Evolutionary conservation across 176 grass and related monocot genomes (phyloP).

Genomic region (Ensete ventricosum): DNA sequence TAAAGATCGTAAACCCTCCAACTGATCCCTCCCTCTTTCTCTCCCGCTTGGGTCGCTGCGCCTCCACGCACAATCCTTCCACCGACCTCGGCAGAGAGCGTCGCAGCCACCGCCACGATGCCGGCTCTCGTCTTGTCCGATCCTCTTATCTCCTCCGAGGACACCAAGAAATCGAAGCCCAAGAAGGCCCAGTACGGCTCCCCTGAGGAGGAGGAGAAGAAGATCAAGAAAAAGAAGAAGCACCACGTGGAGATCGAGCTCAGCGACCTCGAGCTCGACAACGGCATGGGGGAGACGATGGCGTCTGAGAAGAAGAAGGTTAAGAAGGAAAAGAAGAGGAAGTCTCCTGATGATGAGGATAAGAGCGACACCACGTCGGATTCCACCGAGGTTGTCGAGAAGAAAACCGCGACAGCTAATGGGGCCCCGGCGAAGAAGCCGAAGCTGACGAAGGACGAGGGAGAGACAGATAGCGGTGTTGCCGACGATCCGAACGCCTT

Average conservation of each 20-base stretch:
- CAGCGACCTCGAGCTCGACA: slow-evolving; percentile 12
- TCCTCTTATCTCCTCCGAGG: slow-evolving; percentile 29
- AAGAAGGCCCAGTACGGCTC: background rate
- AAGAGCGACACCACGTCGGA: slow-evolving; percentile 35
- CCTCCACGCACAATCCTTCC: background rate
- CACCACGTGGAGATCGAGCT: slow-evolving; percentile 34
- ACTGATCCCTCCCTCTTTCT: background rate
- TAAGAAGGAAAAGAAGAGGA: background rate
- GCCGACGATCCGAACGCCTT: slow-evolving; percentile 56
- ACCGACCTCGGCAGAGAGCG: background rate
- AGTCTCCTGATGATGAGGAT: slow-evolving; percentile 28
- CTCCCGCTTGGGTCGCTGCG: slow-evolving; percentile 27
- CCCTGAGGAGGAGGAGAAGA: background rate
- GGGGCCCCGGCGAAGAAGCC: background rate
- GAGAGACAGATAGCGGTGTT: slow-evolving; percentile 29
- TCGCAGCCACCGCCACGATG: slow-evolving; percentile 24
- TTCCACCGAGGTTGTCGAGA: slow-evolving; percentile 9
- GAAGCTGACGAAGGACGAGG: background rate
- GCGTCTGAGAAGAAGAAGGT: slow-evolving; percentile 26
- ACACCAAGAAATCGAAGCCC: slow-evolving; percentile 43
- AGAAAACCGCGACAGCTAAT: background rate
- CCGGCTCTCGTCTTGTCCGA: slow-evolving; percentile 29
- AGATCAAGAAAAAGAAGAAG: background rate
- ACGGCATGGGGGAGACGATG: background rate
- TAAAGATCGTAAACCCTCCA: slow-evolving; percentile 10